Conservation (phyloP, 2,329 filamentous ascomycete genomes). For the Chaetomium olivaceum region DNA sequence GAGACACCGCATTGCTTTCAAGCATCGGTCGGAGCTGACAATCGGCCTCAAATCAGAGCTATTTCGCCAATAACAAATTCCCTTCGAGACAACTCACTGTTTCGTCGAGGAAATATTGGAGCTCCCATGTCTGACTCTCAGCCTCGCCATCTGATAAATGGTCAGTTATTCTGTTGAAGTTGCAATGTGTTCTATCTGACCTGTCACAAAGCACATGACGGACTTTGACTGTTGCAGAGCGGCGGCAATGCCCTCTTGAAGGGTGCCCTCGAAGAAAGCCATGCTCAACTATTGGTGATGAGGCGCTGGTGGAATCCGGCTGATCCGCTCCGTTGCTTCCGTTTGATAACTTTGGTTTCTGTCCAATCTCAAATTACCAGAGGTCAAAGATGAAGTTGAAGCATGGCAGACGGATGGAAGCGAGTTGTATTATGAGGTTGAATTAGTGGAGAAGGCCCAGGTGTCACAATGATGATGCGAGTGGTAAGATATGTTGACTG, state of each 20-base stretch:
- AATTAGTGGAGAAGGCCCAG: background rate
- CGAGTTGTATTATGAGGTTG: background rate
- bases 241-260: slow-evolving; percentile 77
- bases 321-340: background rate
- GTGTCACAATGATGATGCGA: background rate
- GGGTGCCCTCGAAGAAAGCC: slow-evolving; percentile 73
- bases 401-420: background rate
- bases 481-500: background rate
- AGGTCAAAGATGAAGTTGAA: background rate
- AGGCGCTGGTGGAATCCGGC: background rate
- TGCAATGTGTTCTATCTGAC: slow-evolving; percentile 49
- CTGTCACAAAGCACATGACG: slow-evolving; percentile 81
- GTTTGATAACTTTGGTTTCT: background rate
- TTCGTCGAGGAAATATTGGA: slow-evolving; percentile 62
- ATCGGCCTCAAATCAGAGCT: slow-evolving; percentile 12
- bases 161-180: slow-evolving; percentile 21
- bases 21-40: slow-evolving; percentile 58
- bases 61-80: background rate
- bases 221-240: slow-evolving; percentile 75
- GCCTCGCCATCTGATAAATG: slow-evolving; percentile 62
- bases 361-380: background rate
- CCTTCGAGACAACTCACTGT: slow-evolving; percentile 46
- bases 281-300: slow-evolving; percentile 46
- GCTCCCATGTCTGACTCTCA: slow-evolving; percentile 72
- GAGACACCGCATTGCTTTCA: slow-evolving; percentile 62